Base-by-base conservation (phyloP, 306 rosid genomes). In the Inga laurina region DNA sequence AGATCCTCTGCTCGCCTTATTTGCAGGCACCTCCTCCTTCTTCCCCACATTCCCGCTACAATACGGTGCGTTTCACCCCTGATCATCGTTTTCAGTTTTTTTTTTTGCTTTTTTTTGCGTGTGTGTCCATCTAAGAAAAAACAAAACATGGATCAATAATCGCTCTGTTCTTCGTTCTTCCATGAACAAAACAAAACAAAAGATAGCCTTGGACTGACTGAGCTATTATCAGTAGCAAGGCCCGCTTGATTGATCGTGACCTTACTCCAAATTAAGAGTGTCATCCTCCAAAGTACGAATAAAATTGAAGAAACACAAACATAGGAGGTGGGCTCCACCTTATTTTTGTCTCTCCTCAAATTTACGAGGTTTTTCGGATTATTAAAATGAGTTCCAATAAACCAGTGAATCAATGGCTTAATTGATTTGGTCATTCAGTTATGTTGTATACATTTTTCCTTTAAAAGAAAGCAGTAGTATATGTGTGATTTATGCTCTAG, bases 1-100 rank as follows among this genome's bases (percentile, higher is more conserved):
- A 93, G 74, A 96, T 96, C 66, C 84, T 96, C 51, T 94, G 94
- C 87, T 90, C 94, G 9, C 97, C 99, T 72, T 96, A 92, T 83
- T 86, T 96, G 74, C 91, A 96, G 84, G 84, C 84, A 75, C 69
- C 61, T 32, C 89, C 91, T 39, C 87, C 92, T 57, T 81, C 88
- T 3, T 32, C 82, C 4, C 37, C 70, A 8, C 34, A 46, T 32
- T 8, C 32, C 14, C 24, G 77, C 82, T 77, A 46, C 69, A 86
- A 57, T 27, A 74, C 59, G 52, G 97, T 91, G 87, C 83, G 97
- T 85, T 49, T 69, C 57, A 2, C 57, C 52, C 45, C 66, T 71
- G 21, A 66, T 59, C 37, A 35, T 74, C 79, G 39, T 2, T 27
- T 10, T 62, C 37, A 62, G 43, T 6, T 39, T 5, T 39, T 35